These are phyloP conservation scores for Coemansia sp. DNA, from an alignment of 192 early-diverging fungal species.

Conservation along the genomic window DNA sequence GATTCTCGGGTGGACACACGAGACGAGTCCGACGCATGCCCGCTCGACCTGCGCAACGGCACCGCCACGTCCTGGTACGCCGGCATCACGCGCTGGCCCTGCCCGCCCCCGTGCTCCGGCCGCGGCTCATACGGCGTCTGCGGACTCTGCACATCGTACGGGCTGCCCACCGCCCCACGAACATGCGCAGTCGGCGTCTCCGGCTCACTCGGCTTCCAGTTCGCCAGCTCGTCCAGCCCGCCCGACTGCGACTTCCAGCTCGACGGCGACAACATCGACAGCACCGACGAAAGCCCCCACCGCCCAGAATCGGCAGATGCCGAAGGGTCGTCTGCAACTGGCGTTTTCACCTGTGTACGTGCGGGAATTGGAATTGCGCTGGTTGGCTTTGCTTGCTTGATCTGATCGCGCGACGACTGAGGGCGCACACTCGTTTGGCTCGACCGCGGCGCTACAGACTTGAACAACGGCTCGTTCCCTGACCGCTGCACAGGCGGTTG, in stretches of 20 bases:
- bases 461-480: conserved; percentile 34
- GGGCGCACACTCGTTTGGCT: conserved; percentile 14
- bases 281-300: conserved; percentile 42
- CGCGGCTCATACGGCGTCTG: conserved; percentile 52
- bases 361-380: conserved; percentile 24
- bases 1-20: neutral
- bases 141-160: conserved; percentile 47
- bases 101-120: conserved; percentile 40
- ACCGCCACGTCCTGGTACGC: conserved; percentile 42
- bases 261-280: conserved; percentile 47
- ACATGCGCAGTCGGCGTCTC: conserved; percentile 21
- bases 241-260: conserved; percentile 45
- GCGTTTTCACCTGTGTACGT: neutral
- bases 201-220: neutral
- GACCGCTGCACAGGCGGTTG: conserved; percentile 8
- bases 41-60: conserved; percentile 41
- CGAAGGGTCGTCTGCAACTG: neutral
- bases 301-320: conserved; percentile 24
- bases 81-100: conserved; percentile 38
- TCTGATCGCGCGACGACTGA: conserved; percentile 18
- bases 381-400: neutral
- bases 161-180: conserved; percentile 7
- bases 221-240: conserved; percentile 10
- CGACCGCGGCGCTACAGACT: conserved; percentile 20
- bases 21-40: conserved; percentile 6